phyloP scores from a whole-genome alignment of 129 eudicot genomes.

The Lactuca saligna region DNA sequence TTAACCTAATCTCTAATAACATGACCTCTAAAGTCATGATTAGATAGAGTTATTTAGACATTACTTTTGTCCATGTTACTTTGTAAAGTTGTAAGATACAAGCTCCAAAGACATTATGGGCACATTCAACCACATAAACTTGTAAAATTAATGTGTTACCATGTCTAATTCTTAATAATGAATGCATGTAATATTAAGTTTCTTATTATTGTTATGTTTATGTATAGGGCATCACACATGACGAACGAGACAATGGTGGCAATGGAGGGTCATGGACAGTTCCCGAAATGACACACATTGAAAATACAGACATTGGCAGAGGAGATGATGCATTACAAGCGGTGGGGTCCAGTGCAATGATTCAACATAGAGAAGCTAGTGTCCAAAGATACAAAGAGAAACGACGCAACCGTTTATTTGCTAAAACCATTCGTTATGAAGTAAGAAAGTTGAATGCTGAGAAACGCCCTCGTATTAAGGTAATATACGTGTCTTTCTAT shows the following conservation, averaged over 20 bases:
- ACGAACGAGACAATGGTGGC: constrained; percentile 26
- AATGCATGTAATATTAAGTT: not conserved
- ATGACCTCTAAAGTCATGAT: not conserved
- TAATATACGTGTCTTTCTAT: not conserved
- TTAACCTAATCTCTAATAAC: no score
- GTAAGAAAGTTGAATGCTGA: constrained; percentile 88
- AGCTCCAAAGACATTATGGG: not conserved
- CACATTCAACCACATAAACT: not conserved
- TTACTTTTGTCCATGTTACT: not conserved
- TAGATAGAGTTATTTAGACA: not conserved
- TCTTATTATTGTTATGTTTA: not conserved
- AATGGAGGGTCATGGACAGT: constrained; percentile 53
- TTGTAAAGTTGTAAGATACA: not conserved
- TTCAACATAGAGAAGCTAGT: constrained; percentile 67
- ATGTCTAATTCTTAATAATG: not conserved
- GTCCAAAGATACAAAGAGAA: constrained; percentile 85
- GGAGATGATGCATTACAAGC: constrained; percentile 19
- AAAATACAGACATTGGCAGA: constrained; percentile 2
- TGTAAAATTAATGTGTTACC: not conserved
- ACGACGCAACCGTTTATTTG: constrained; percentile 74
- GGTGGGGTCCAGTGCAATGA: constrained; percentile 20
- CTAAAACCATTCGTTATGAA: constrained; percentile 74
- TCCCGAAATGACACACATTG: constrained; percentile 45
- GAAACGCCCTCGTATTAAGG: constrained; percentile 92
- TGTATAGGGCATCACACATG: constrained; percentile 19